phyloP scores from a whole-genome alignment of 768 basidiomycete species.

The Fomitopsis serialis region DNA sequence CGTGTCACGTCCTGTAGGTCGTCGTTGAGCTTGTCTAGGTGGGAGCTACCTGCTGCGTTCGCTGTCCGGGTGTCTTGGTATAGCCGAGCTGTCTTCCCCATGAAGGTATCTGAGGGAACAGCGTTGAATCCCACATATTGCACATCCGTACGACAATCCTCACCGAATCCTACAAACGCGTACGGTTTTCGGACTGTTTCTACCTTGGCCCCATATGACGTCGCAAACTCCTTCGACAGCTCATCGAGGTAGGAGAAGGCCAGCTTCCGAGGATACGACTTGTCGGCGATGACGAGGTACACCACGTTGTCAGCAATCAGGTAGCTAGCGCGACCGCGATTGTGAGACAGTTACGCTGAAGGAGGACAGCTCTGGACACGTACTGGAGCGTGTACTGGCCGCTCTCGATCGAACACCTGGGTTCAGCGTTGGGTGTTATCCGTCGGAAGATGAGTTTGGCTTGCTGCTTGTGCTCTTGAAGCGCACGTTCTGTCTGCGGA shows the following conservation, averaged over 20 bases:
- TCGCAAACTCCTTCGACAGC: constrained; percentile 91
- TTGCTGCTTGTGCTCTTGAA: constrained; percentile 98
- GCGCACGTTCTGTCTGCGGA: constrained; percentile 79
- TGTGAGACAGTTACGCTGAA: constrained; percentile 1
- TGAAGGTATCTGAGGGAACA: constrained; percentile 81
- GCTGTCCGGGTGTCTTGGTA: constrained; percentile 93
- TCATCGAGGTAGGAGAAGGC: constrained; percentile 98
- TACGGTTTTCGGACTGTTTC: constrained; percentile 94
- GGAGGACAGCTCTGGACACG: constrained; percentile 28
- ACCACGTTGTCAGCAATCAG: constrained; percentile 92
- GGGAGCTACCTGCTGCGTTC: constrained; percentile 55
- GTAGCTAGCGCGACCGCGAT: constrained; percentile 53
- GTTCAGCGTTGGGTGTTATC: constrained; percentile 90
- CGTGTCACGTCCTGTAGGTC: constrained; percentile 96
- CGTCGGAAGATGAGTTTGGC: constrained; percentile 95
- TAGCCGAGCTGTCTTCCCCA: constrained; percentile 93
- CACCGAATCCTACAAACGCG: constrained; percentile 97
- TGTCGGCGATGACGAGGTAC: constrained; percentile 92
- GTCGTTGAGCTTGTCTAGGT: constrained; percentile 86
- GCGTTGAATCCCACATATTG: neutral
- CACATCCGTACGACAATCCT: constrained; percentile 23
- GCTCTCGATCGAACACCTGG: constrained; percentile 94
- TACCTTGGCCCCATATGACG: constrained; percentile 89
- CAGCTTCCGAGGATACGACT: constrained; percentile 94
- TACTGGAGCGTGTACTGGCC: constrained; percentile 95